A percentile compares a stretch with the other conserved stretches of the same genome.
phyloP scores from a whole-genome alignment of 176 grass and related monocot genomes.

The Calamus simplicifolius region DNA sequence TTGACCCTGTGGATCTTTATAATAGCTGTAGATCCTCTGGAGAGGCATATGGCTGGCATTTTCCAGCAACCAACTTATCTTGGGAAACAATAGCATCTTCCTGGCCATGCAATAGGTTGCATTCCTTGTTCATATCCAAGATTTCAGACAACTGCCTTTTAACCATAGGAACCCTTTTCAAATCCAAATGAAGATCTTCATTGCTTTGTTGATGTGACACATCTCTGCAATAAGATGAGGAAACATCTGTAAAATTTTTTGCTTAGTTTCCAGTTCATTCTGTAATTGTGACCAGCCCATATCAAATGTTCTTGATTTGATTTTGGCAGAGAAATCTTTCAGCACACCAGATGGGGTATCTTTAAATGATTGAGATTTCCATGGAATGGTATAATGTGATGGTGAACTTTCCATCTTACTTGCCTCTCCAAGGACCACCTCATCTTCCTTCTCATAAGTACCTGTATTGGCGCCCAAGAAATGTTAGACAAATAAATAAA shows the following conservation, averaged over 20 bases:
- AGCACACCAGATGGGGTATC: constrained; percentile 22
- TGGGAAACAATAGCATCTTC: constrained; percentile 29
- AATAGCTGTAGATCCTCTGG: constrained; percentile 81
- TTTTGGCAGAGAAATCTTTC: constrained; percentile 2
- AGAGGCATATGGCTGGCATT: constrained; percentile 42
- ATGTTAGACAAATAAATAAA: constrained; percentile 15
- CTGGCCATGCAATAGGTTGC: constrained; percentile 10
- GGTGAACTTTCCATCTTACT: constrained; percentile 25
- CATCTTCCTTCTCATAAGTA: constrained; percentile 19
- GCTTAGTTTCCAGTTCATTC: background rate
- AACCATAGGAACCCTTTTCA: constrained; percentile 23
- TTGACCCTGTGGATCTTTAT: constrained; percentile 88
- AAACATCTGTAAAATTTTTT: background rate
- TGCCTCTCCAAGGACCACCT: constrained; percentile 27
- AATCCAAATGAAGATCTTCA: constrained; percentile 3
- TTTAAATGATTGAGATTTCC: constrained; percentile 45
- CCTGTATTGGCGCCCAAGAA: background rate
- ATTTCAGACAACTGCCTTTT: constrained; percentile 32
- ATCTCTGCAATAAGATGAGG: constrained; percentile 12
- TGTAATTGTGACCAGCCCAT: constrained; percentile 5
- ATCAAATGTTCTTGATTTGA: background rate
- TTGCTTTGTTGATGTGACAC: background rate
- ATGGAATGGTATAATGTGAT: constrained; percentile 46
- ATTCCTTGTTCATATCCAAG: constrained; percentile 34
- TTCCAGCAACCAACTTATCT: constrained; percentile 1